Conservation (phyloP, 352 stramenopile species). For the Hyaloperonospora arabidopsidis region DNA sequence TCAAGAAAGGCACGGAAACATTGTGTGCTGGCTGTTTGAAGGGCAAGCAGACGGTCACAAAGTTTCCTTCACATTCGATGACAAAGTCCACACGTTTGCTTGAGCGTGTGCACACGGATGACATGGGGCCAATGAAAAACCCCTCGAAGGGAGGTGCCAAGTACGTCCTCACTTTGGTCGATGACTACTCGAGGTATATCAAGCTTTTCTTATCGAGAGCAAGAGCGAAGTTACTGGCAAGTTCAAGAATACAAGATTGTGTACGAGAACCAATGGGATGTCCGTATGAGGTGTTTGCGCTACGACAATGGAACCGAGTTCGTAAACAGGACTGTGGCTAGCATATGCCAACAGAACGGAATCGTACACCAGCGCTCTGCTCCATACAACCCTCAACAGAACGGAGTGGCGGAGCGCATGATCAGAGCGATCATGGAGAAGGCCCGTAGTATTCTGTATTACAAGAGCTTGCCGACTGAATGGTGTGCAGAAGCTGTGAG, state of each 20-base stretch:
- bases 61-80: not conserved
- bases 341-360: not conserved
- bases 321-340: constrained; percentile 13
- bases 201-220: not conserved
- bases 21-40: not conserved
- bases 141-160: not conserved
- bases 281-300: not conserved
- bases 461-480: not conserved
- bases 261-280: not conserved
- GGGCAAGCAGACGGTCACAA: not conserved
- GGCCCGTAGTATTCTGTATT: not conserved
- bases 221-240: not conserved
- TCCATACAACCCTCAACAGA: not conserved
- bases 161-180: not conserved
- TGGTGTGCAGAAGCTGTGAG: not conserved
- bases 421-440: not conserved
- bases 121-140: not conserved
- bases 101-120: not conserved
- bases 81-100: not conserved
- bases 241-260: not conserved
- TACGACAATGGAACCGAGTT: constrained; percentile 25
- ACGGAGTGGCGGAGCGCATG: constrained; percentile 1
- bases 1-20: not conserved
- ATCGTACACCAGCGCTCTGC: constrained; percentile 7
- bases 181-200: not conserved